Base-by-base conservation (phyloP, 208 protist genomes). In the Trypanosoma boissoni region DNA sequence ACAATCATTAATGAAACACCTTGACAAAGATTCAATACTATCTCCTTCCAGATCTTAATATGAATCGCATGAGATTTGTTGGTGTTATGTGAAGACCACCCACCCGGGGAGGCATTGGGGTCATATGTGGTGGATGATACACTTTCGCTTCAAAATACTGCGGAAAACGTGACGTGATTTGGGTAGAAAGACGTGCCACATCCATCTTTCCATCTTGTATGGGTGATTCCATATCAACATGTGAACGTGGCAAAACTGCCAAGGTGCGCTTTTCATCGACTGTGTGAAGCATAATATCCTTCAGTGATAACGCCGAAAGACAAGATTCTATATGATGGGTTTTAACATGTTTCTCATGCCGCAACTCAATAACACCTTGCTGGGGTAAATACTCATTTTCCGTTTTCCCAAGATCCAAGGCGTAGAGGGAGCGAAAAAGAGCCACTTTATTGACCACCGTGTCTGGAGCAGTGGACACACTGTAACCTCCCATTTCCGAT, bases 401-500 rank as follows among this genome's bases (percentile, higher is more conserved):
- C 7, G 58, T 37, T 12, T 39, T 32, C 9, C 29, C 14, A 27
- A 88, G 57, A 32, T 65, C 44, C 18, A 88, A 49, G 10, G 77
- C 77, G 42, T 74, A 88, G 16, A 88, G 68, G 2, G 74, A 85
- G 58, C 74, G 70, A 48, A 88, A 88, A 0, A 88, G 48, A 28
- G 81, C 73, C 26, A 84, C 43, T 26, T 76, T 74, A 64, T 88
- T 82, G 31, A 58, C 34, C 23, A 80, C 24, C 20, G 69, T 50
- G 16, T 58, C 27, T 7, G 74, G 67, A 12, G 61, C 74, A 10
- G 20, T 68, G 27, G 41, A 34, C 3, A 74, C 44, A 14, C 50
- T 36, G 42, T 59, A 51, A 14, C 12, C 36, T 9, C 78, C 78
- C 52, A 79, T 54, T 53, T 86, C 80, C 34, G 67, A 73, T 44